A percentile compares a stretch with the other conserved stretches of the same genome.
phyloP scores from a whole-genome alignment of 1,284 basidiomycete species.

The Inonotus obliquus region DNA sequence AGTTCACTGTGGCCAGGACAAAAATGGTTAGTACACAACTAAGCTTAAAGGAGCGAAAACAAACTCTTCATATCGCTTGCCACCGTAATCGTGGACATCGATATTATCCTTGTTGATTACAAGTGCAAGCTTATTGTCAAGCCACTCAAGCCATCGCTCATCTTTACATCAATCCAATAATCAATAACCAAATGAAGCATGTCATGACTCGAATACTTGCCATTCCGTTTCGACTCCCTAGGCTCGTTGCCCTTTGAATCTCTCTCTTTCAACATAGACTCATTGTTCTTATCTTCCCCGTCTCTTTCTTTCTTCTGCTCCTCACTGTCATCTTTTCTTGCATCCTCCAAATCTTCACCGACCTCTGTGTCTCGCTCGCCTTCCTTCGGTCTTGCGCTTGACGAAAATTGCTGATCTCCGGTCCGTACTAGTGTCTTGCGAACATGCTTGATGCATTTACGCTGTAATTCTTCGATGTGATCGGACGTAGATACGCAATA shows the following conservation, averaged over 20 bases:
- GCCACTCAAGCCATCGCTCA: conserved; percentile 81
- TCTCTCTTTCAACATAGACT: conserved; percentile 20
- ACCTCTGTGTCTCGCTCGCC: conserved; percentile 32
- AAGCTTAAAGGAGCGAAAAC: conserved; percentile 28
- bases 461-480: conserved; percentile 89
- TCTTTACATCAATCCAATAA: conserved; percentile 42
- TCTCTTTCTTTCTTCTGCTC: conserved; percentile 36
- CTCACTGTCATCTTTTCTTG: conserved; percentile 31
- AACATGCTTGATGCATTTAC: conserved; percentile 89
- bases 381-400: conserved; percentile 36
- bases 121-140: conserved; percentile 79
- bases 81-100: conserved; percentile 83
- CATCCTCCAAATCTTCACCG: conserved; percentile 24
- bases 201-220: conserved; percentile 32
- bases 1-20: conserved; percentile 56
- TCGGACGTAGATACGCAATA: conserved; percentile 91
- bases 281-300: conserved; percentile 21
- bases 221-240: conserved; percentile 67
- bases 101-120: conserved; percentile 71
- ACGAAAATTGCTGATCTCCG: conserved; percentile 22
- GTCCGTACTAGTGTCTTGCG: conserved; percentile 65
- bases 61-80: conserved; percentile 85
- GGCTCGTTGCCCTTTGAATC: conserved; percentile 37
- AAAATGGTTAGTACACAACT: conserved; percentile 12
- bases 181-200: conserved; percentile 6